Evolutionary conservation across 1,284 basidiomycete genomes (phyloP).

Genomic region (Melampsora americana): DNA sequence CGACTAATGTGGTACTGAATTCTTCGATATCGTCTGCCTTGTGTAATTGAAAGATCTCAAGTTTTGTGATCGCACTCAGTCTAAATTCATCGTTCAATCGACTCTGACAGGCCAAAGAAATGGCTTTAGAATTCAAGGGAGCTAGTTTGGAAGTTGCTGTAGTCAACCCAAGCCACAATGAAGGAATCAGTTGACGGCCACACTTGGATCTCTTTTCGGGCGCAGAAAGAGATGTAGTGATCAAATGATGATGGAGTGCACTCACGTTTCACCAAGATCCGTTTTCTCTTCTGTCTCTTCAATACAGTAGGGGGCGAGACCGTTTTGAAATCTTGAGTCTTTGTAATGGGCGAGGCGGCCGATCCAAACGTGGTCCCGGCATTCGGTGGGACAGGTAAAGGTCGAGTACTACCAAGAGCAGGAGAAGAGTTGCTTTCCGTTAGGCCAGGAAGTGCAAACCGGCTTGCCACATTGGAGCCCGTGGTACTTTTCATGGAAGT

Average conservation of each 20-base stretch:
- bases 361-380: background rate
- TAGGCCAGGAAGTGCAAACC: constrained; percentile 1
- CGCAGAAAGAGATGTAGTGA: background rate
- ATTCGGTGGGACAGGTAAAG: constrained; percentile 34
- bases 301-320: background rate
- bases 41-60: constrained; percentile 33
- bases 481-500: background rate
- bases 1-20: constrained; percentile 30
- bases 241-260: background rate
- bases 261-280: background rate
- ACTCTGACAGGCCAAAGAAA: background rate
- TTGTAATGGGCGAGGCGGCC: background rate
- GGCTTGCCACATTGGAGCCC: background rate
- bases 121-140: background rate
- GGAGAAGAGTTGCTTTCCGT: constrained; percentile 2
- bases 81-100: background rate
- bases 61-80: background rate
- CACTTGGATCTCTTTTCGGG: background rate
- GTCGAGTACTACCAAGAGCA: constrained; percentile 14
- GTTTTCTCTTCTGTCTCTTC: background rate
- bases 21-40: constrained; percentile 12
- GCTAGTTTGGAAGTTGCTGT: background rate
- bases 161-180: background rate
- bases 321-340: constrained; percentile 9
- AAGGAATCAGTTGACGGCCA: background rate